Base-by-base conservation (phyloP, 805 yeast genomes). In the Lachancea kluyveri region DNA sequence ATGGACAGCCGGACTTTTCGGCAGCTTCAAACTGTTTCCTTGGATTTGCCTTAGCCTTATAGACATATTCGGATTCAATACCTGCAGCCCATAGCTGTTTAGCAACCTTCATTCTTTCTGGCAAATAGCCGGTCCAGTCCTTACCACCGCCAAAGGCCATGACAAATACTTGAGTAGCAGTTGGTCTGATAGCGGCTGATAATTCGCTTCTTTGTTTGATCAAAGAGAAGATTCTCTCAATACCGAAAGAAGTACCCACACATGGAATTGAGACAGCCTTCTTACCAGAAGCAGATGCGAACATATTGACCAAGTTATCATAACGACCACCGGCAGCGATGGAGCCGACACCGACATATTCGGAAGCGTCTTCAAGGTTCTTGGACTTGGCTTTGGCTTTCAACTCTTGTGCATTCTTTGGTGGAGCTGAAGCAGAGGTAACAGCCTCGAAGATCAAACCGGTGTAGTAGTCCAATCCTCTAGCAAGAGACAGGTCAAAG, bases 71-170 rank as follows among this genome's bases (percentile, higher is more conserved):
- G 28, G 94, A 69, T 56, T 85, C 94, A 43, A 92, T 78, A 21
- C 92, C 96, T 6, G 80, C 81, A 24, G 67, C 68, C 98, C 98
- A 92, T 47, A 92, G 70, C 48, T 67, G 59, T 51, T 85, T 79
- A 33, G 96, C 77, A 28, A 92, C 72, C 18, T 70, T 49, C 95
- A 92, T 87, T 66, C 98, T 80, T 65, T 92, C 96, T 36, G 77
- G 74, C 51, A 92, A 65, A 65, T 84, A 86, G 5, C 97, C 98
- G 39, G 70, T 77, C 96, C 96, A 88, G 40, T 81, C 94, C 48
- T 83, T 83, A 50, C 97, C 98, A 51, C 96, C 97, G 45, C 98
- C 98, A 53, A 92, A 88, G 1, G 98, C 97, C 96, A 92, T 88
- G 30, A 92, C 80, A 53, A 69, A 92, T 9, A 85, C 97, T 59